These are phyloP conservation scores for Xerocomellus dryophilus DNA, from an alignment of 768 basidiomycete genomes.

Conservation along the genomic window DNA sequence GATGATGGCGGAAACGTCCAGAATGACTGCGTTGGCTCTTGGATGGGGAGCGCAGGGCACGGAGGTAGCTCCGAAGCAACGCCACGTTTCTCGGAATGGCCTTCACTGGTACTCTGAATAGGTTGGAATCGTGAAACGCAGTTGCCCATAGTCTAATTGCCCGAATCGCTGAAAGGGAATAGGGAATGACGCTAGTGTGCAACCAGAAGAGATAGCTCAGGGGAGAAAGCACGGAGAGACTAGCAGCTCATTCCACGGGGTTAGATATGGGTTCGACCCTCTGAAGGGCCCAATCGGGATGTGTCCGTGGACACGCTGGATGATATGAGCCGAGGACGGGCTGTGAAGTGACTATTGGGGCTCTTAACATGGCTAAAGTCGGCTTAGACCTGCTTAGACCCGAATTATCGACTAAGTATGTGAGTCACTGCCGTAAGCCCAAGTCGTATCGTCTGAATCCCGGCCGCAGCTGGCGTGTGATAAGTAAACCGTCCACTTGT, in stretches of 20 bases:
- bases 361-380: too few species aligned
- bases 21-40: slow-evolving; percentile 54
- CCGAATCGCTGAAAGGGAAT: slow-evolving; percentile 3
- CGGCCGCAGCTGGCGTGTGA: slow-evolving; percentile 13
- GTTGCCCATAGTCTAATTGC: slow-evolving; percentile 24
- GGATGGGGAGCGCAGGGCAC: slow-evolving; percentile 47
- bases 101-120: background rate
- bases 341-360: too few species aligned
- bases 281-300: slow-evolving; percentile 12
- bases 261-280: slow-evolving; percentile 14
- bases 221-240: background rate
- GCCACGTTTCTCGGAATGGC: slow-evolving; percentile 1
- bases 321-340: background rate
- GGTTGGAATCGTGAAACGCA: slow-evolving; percentile 16
- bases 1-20: slow-evolving; percentile 58
- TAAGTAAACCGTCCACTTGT: slow-evolving; percentile 6
- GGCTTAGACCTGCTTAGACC: too few species aligned
- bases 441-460: slow-evolving; percentile 4
- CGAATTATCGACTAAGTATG: too few species aligned
- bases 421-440: slow-evolving; percentile 11
- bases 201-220: background rate
- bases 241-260: slow-evolving; percentile 9
- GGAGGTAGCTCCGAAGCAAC: background rate
- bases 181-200: background rate
- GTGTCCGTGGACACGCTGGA: background rate